phyloP scores from a whole-genome alignment of 768 basidiomycete genomes.

The Boletus coccyginus region DNA sequence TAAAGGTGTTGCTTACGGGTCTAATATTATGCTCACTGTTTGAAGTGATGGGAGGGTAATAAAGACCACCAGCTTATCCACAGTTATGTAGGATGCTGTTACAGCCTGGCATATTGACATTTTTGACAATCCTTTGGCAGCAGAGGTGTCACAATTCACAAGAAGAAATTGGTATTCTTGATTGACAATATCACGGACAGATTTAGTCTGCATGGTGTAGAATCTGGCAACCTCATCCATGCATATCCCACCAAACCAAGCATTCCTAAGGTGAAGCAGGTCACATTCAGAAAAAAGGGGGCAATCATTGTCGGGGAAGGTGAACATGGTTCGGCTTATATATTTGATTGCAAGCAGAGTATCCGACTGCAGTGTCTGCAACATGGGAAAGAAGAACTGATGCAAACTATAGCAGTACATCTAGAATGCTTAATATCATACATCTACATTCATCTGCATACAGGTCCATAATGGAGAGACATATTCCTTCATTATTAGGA shows the following conservation, averaged over 20 bases:
- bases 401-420: not conserved
- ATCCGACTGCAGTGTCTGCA: not conserved
- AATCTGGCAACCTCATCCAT: not conserved
- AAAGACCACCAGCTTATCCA: not conserved
- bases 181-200: not conserved
- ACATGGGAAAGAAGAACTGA: not conserved
- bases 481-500: not conserved
- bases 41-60: not conserved
- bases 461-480: not conserved
- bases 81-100: not conserved
- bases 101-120: not conserved
- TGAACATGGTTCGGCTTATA: not conserved
- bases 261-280: not conserved
- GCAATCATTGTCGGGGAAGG: not conserved
- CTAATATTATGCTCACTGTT: not conserved
- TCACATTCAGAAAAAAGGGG: not conserved
- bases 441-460: not conserved
- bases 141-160: not conserved
- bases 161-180: not conserved
- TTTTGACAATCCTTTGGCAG: not conserved
- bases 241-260: not conserved
- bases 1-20: not conserved
- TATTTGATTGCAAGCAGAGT: not conserved
- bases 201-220: not conserved
- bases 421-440: not conserved